Conservation (phyloP, 139 green algal genomes). For the Nannochloris sp. region DNA sequence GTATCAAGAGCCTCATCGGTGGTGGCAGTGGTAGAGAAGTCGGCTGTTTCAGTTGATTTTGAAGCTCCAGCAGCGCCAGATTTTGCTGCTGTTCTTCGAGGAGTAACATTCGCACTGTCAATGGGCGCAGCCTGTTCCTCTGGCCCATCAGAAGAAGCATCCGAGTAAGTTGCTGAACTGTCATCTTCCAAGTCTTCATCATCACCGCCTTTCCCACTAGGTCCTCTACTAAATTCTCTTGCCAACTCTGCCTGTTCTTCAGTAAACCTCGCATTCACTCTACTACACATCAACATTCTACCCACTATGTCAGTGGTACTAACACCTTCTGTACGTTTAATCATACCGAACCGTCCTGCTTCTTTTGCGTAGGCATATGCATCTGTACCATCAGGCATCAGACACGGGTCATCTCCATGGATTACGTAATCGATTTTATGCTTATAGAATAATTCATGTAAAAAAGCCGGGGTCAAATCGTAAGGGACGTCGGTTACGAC, state of each 20-base stretch:
- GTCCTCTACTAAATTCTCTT: conserved; percentile 1
- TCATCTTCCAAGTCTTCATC: not conserved
- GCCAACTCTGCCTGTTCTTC: not conserved
- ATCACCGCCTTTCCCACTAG: not conserved
- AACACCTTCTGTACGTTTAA: conserved; percentile 97
- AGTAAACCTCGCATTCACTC: conserved; percentile 45
- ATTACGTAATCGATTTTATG: conserved; percentile 97
- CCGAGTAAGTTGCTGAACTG: not conserved
- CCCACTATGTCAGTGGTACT: conserved; percentile 98
- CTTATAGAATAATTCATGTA: conserved; percentile 87
- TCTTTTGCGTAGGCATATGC: conserved; percentile 92
- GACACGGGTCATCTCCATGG: conserved; percentile 97
- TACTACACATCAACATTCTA: conserved; percentile 88
- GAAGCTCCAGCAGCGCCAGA: too few species aligned
- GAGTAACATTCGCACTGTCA: too few species aligned
- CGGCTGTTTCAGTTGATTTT: too few species aligned
- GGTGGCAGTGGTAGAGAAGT: too few species aligned
- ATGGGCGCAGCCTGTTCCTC: not conserved
- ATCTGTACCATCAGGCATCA: conserved; percentile 95
- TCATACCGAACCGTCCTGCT: conserved; percentile 82
- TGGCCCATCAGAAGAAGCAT: not conserved
- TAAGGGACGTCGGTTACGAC: conserved; percentile 94
- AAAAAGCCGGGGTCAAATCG: conserved; percentile 88
- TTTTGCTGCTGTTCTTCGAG: too few species aligned
- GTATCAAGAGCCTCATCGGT: too few species aligned